These are phyloP conservation scores for Pontederia crassipes DNA, from an alignment of 176 grass and related monocot genomes.

Conservation along the genomic window DNA sequence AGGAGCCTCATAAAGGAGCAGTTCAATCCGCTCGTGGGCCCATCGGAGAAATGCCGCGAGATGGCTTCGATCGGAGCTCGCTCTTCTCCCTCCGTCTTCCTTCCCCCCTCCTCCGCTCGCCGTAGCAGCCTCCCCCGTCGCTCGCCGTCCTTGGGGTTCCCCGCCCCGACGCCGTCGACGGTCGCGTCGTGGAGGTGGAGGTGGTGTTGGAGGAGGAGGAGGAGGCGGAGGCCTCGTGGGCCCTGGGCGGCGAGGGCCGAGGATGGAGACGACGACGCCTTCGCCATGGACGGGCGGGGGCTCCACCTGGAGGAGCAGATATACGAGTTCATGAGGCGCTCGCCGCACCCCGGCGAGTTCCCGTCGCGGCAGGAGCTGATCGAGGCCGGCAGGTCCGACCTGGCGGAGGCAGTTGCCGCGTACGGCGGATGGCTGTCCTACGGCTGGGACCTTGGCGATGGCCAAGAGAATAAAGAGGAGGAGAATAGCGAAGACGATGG, in stretches of 20 bases:
- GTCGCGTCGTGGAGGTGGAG: no score
- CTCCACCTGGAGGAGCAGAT: constrained; percentile 65
- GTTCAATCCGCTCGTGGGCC: no score
- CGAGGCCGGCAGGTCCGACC: constrained; percentile 52
- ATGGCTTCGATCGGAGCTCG: no score
- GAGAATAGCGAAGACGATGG: not conserved
- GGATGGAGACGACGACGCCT: constrained; percentile 2
- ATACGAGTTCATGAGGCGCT: constrained; percentile 78
- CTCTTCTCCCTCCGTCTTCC: no score
- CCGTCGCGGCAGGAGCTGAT: constrained; percentile 66
- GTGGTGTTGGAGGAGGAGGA: no score
- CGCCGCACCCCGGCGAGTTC: constrained; percentile 53
- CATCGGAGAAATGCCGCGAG: no score
- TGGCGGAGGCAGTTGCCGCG: constrained; percentile 45
- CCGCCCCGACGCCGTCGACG: no score
- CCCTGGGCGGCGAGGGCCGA: not conserved
- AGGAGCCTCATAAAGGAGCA: no score
- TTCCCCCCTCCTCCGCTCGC: no score
- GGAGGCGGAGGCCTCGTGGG: no score
- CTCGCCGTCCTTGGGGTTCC: no score
- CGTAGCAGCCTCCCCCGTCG: no score
- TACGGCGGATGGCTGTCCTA: constrained; percentile 72
- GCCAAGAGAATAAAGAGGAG: not conserved
- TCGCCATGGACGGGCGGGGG: not conserved
- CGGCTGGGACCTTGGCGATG: constrained; percentile 41